These are phyloP conservation scores for Dujonia santamariae DNA, from an alignment of 1,139 yeast genomes.

Conservation along the genomic window DNA sequence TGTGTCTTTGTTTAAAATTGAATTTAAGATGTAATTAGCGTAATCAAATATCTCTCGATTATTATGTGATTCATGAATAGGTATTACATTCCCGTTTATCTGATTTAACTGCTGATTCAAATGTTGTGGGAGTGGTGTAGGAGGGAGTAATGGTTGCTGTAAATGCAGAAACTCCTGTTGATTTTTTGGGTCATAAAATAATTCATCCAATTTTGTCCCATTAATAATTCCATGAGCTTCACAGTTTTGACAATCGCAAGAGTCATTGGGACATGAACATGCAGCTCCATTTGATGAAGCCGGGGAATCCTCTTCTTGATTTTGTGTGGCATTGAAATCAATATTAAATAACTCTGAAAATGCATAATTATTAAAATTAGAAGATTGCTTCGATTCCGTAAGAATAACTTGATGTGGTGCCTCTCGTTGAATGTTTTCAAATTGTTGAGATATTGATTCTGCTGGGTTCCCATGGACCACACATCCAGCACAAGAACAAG, in stretches of 20 bases:
- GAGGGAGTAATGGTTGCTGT: not conserved
- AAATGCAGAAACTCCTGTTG: not conserved
- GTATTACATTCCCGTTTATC: too few relatives aligned
- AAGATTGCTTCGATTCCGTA: constrained; percentile 4
- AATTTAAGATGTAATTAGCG: not conserved
- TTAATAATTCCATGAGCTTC: constrained; percentile 53
- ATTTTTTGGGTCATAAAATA: constrained; percentile 12
- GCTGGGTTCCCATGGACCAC: constrained; percentile 37
- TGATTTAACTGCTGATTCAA: constrained; percentile 3
- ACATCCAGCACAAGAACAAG: constrained; percentile 49
- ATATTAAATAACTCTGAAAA: constrained; percentile 2
- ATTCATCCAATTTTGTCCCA: constrained; percentile 46
- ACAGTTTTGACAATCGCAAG: constrained; percentile 52
- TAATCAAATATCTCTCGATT: not conserved
- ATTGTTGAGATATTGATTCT: constrained; percentile 3
- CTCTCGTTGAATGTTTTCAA: not conserved
- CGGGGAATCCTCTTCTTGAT: constrained; percentile 4
- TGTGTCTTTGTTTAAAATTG: not conserved
- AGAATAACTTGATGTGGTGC: constrained; percentile 12
- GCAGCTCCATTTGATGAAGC: constrained; percentile 11
- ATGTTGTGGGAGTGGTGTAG: not conserved
- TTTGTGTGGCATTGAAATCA: not conserved
- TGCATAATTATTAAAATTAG: not conserved
- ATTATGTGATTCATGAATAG: too few relatives aligned
- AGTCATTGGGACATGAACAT: constrained; percentile 44